A percentile compares a stretch with the other conserved stretches of the same genome.
phyloP scores from a whole-genome alignment of 208 protist genomes.

The Acanthamoeba culbertsoni region DNA sequence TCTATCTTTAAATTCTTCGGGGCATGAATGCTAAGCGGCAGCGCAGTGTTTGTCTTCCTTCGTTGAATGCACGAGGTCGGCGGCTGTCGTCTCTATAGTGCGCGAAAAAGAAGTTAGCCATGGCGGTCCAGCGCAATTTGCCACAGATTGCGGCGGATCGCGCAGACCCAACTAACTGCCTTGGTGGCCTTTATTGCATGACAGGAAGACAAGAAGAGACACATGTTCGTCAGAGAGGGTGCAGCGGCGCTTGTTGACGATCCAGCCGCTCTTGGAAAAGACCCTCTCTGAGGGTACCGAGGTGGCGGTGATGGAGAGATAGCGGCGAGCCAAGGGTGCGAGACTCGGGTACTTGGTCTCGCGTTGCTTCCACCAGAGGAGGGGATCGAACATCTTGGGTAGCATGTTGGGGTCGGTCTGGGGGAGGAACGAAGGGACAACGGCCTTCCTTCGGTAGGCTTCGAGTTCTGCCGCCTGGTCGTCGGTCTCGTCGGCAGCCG shows the following conservation, averaged over 20 bases:
- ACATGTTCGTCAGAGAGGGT: not conserved
- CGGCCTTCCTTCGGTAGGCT: too few species aligned
- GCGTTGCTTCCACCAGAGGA: not conserved
- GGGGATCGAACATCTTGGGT: not conserved
- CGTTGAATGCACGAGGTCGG: too few species aligned
- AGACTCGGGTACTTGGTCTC: not conserved
- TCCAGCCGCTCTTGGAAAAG: not conserved
- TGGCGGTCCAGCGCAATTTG: too few species aligned
- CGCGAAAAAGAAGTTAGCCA: too few species aligned
- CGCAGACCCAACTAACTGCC: too few species aligned
- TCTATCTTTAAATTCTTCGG: too few species aligned
- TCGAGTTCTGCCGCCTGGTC: too few species aligned
- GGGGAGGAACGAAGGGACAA: not conserved
- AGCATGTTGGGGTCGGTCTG: not conserved
- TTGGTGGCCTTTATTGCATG: not conserved
- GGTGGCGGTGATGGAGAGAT: not conserved
- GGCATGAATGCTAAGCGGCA: too few species aligned
- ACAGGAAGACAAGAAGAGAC: not conserved
- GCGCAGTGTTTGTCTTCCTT: too few species aligned
- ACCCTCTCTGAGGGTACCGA: not conserved
- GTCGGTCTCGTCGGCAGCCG: too few species aligned
- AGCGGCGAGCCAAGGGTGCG: not conserved
- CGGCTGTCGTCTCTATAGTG: too few species aligned
- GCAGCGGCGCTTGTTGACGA: not conserved
- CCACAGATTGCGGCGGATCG: too few species aligned